A percentile compares a stretch with the other conserved stretches of the same genome.
Conservation (phyloP, 1,284 basidiomycete species). For the Ustanciosporium gigantosporum region DNA sequence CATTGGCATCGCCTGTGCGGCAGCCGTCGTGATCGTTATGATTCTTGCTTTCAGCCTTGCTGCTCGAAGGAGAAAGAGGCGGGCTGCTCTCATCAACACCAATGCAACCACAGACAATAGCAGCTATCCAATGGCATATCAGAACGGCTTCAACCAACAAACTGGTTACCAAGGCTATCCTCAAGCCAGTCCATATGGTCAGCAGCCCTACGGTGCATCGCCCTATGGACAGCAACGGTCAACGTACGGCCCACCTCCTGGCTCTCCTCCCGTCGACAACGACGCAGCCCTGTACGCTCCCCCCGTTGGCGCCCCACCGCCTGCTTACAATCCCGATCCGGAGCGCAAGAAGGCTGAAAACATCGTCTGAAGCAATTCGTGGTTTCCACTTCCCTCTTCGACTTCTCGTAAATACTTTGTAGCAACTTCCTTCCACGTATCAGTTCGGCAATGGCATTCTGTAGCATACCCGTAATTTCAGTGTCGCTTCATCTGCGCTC, state of each 20-base stretch:
- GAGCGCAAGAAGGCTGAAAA: conserved; percentile 16
- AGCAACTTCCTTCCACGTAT: too few relatives aligned
- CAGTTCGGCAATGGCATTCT: too few relatives aligned
- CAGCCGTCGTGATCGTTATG: conserved; percentile 9
- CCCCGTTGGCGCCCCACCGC: conserved; percentile 26
- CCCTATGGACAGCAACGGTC: conserved; percentile 1
- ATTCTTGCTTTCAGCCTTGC: conserved; percentile 4
- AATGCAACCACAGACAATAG: not conserved
- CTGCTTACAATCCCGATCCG: conserved; percentile 22
- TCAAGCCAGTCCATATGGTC: conserved; percentile 15
- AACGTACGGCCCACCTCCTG: conserved; percentile 27
- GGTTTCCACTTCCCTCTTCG: too few relatives aligned
- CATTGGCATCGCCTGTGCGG: conserved; percentile 26
- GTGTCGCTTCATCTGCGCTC: too few relatives aligned
- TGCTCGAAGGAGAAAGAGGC: conserved; percentile 9
- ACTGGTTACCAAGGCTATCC: conserved; percentile 9
- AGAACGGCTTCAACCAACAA: conserved; percentile 15
- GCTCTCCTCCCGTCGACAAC: conserved; percentile 7
- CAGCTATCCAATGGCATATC: conserved; percentile 1
- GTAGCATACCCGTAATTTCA: too few relatives aligned
- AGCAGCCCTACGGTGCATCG: not conserved
- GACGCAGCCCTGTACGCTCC: conserved; percentile 23
- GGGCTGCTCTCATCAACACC: conserved; percentile 3
- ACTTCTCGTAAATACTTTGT: too few relatives aligned
- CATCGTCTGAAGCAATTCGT: conserved; percentile 7